A percentile compares a stretch with the other conserved stretches of the same genome.
Evolutionary conservation across 75 land plant species (phyloP).

Genomic region (Ceratopteris richardii): DNA sequence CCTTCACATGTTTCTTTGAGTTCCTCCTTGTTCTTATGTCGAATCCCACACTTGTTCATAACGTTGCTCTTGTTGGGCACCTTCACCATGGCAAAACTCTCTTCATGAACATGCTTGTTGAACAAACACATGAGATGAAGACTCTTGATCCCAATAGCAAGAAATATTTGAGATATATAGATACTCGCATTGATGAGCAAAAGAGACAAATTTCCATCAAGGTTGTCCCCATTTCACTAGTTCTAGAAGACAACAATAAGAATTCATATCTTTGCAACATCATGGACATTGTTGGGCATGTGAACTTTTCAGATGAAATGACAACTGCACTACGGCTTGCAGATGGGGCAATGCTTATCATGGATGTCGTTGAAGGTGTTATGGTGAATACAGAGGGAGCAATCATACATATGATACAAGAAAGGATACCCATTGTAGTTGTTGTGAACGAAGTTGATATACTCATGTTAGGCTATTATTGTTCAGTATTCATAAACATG

Average conservation of each 20-base stretch:
- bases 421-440: slow-evolving; percentile 89
- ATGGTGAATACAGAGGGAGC: slow-evolving; percentile 99
- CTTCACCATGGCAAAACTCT: slow-evolving; percentile 94
- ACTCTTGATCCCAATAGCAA: slow-evolving; percentile 72
- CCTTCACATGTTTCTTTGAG: slow-evolving; percentile 76
- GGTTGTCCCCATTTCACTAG: slow-evolving; percentile 90
- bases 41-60: slow-evolving; percentile 72
- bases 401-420: slow-evolving; percentile 93
- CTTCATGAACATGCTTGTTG: slow-evolving; percentile 95
- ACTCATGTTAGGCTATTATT: too few species aligned
- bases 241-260: slow-evolving; percentile 76
- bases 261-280: slow-evolving; percentile 92
- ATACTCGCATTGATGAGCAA: slow-evolving; percentile 95
- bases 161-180: slow-evolving; percentile 90
- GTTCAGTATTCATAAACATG: too few species aligned
- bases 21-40: slow-evolving; percentile 84
- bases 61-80: slow-evolving; percentile 87
- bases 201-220: slow-evolving; percentile 96
- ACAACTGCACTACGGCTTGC: slow-evolving; percentile 91
- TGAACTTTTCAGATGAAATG: slow-evolving; percentile 98
- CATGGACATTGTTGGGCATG: slow-evolving; percentile 98
- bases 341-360: slow-evolving; percentile 95
- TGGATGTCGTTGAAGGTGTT: slow-evolving; percentile 97
- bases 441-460: slow-evolving; percentile 87
- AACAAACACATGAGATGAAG: slow-evolving; percentile 84